Evolutionary conservation across 768 basidiomycete genomes (phyloP), one percentile per base, ranked within the genome.

Genomic region (Suillus spraguei): DNA sequence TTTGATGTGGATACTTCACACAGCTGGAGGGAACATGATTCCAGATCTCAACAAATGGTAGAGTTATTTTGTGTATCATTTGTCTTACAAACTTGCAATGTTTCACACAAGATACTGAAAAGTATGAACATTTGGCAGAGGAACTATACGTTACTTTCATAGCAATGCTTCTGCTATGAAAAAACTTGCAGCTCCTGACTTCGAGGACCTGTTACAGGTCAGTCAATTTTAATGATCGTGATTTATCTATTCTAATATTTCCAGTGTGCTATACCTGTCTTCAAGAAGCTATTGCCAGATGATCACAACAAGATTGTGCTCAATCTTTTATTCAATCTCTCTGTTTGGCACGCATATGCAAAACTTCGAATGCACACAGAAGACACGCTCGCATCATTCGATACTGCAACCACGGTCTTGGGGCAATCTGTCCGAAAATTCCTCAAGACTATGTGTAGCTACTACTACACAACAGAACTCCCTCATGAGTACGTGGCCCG

Each of bases 201-300:
- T 66, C 1, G 60, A 66, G 44, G 65, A 66, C 56, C 13, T 66
- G 1, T 36, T 67, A 13, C 65, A 67, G 24, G 52, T 65, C 10
- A 22, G 54, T 41, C 5, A 7, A 53, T 2, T 9, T 38, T 38
- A 33, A 17, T 28, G 11, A 11, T 32, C 38, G 9, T 41, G 3
- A 49, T n/a, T 55, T 46, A 14, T 28, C 32, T 44, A 28, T 42
- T 6, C 22, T 24, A 58, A 36, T 36, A 2, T 9, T 22, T 17
- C 24, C 59, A 78, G 78, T 76, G 76, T 53, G 68, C 74, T 3
- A 66, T 79, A 3, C 77, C 80, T 1, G 74, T 70, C 20, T 78
- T 80, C 47, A 76, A 80, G n/a, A 77, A 73, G 5, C 72, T 82
- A 0, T 66, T 80, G 9, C 68, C 69, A 10, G 66, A 63, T 0